Conservation (phyloP, 116 monocot species). For the Zostera marina region DNA sequence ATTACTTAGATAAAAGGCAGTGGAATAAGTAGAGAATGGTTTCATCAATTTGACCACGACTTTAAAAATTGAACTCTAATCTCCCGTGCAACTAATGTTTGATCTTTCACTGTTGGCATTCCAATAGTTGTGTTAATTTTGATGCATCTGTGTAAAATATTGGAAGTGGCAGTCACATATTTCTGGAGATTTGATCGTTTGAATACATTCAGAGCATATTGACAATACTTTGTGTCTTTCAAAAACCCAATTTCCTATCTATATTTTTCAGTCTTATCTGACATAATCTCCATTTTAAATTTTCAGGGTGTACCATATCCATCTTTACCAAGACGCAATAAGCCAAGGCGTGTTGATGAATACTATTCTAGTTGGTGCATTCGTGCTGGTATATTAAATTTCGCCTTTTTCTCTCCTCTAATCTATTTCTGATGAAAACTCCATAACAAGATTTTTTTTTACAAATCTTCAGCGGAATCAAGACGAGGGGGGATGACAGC, state of each 20-base stretch:
- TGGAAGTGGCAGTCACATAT: too few species aligned
- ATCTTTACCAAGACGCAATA: constrained; percentile 46
- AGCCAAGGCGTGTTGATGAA: constrained; percentile 79
- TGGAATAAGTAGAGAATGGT: too few species aligned
- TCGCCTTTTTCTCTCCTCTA: background rate
- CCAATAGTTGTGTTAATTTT: too few species aligned
- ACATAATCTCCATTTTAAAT: background rate
- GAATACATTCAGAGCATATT: too few species aligned
- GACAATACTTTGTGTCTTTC: background rate
- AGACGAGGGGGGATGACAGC: constrained; percentile 44
- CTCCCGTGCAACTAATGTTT: too few species aligned
- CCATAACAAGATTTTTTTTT: background rate
- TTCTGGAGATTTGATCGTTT: too few species aligned
- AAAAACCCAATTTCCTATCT: background rate
- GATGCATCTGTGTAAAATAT: too few species aligned
- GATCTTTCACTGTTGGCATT: too few species aligned
- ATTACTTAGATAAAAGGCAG: too few species aligned
- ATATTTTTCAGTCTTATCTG: background rate
- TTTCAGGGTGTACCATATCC: constrained; percentile 60
- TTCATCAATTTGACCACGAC: too few species aligned
- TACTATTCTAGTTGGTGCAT: constrained; percentile 99
- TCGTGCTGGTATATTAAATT: constrained; percentile 46
- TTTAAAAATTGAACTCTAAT: too few species aligned
- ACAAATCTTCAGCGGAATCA: constrained; percentile 46
- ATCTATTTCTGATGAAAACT: background rate